Conservation (phyloP, 1,284 basidiomycete species). For the Boletellus deceptivus region DNA sequence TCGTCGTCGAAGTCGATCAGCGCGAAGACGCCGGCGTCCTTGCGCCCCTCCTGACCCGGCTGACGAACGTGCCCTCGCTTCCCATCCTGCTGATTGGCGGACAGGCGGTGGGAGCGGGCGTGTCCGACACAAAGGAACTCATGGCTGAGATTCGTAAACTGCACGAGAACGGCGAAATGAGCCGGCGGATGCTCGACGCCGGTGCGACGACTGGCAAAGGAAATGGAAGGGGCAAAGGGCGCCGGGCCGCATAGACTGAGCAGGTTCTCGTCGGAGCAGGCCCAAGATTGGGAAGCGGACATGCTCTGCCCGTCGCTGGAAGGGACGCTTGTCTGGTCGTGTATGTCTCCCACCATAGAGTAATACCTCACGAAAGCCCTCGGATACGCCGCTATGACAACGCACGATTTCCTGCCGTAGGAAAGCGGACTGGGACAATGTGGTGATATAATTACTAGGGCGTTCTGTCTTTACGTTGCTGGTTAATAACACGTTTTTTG, state of each 20-base stretch:
- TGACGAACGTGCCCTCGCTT: conserved; percentile 56
- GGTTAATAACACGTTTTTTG: neutral
- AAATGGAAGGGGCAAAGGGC: conserved; percentile 39
- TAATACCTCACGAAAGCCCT: conserved; percentile 1
- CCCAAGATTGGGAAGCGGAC: too few species aligned
- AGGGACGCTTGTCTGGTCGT: neutral
- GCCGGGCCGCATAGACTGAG: conserved; percentile 1
- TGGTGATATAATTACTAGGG: conserved; percentile 1
- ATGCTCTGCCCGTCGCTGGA: too few species aligned
- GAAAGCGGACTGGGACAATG: neutral
- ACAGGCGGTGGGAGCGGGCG: conserved; percentile 49
- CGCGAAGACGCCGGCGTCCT: conserved; percentile 50
- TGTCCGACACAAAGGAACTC: conserved; percentile 35
- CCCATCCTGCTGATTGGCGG: conserved; percentile 76
- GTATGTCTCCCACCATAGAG: neutral
- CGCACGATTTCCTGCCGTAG: conserved; percentile 3
- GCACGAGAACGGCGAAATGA: conserved; percentile 51
- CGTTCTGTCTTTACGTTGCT: conserved; percentile 9
- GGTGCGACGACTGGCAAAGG: conserved; percentile 60
- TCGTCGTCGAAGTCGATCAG: conserved; percentile 74
- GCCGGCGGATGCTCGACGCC: conserved; percentile 48
- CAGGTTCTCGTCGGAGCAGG: conserved; percentile 3
- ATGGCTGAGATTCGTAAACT: conserved; percentile 56
- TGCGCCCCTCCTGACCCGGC: conserved; percentile 47
- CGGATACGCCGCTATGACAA: conserved; percentile 11